Percentiles rank a stretch among this genome's conserved stretches.
These are phyloP conservation scores for Venturia carpophila DNA, from an alignment of 2,329 filamentous ascomycete genomes.

Conservation along the genomic window DNA sequence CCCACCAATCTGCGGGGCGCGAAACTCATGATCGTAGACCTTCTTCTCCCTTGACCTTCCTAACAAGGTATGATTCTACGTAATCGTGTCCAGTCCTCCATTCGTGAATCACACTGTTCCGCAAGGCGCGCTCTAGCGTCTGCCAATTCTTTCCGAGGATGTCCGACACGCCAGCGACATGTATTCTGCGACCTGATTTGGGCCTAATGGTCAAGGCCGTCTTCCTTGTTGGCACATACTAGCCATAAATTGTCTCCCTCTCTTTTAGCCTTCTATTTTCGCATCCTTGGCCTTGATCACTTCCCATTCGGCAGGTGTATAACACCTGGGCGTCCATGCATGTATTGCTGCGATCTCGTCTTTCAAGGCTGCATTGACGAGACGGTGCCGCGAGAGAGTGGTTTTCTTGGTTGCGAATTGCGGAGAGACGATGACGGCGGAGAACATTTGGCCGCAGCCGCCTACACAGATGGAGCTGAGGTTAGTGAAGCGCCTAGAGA, in stretches of 20 bases:
- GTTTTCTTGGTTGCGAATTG: constrained; percentile 44
- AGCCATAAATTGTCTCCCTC: background rate
- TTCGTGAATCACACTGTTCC: background rate
- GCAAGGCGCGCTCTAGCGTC: background rate
- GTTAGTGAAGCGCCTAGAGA: background rate
- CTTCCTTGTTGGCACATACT: background rate
- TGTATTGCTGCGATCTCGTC: constrained; percentile 85
- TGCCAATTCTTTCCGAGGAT: background rate
- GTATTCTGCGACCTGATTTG: background rate
- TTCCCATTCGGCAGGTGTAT: constrained; percentile 85
- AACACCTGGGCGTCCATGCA: constrained; percentile 90
- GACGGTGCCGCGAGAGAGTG: constrained; percentile 74
- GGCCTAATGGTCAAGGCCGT: background rate
- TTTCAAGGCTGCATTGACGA: constrained; percentile 77
- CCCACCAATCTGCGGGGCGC: background rate
- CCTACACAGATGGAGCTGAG: constrained; percentile 36
- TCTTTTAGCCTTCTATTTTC: background rate
- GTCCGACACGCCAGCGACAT: background rate
- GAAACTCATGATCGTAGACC: background rate
- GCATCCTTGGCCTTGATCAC: constrained; percentile 44
- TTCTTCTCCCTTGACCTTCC: background rate
- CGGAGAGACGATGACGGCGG: constrained; percentile 57
- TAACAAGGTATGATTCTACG: background rate
- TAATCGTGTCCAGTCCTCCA: background rate
- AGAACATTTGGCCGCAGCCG: constrained; percentile 63